Base-by-base conservation (phyloP, 2,329 filamentous ascomycete genomes). In the Macroventuria anomochaeta region DNA sequence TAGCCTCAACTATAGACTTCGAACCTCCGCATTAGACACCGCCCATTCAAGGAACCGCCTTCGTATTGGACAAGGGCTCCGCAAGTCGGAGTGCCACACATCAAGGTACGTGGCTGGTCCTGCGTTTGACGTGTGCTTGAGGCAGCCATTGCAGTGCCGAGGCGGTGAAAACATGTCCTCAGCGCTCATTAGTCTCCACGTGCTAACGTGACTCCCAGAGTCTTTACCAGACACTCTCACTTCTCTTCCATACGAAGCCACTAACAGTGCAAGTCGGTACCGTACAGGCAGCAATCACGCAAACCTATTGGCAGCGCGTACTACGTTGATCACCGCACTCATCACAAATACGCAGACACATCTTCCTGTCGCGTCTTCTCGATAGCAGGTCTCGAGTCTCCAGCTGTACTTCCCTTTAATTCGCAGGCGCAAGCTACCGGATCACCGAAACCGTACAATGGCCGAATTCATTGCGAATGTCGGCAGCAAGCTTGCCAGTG, bases 101-200 rank as follows among this genome's bases (percentile, higher is more conserved):
- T 7, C 13, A 25, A 23, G 29, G 48, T 51, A 41, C n/a, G 41
- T 52, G 13, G 21, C 28, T 34, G 4, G 3, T 3, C 31, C 13
- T 18, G n/a, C 42, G 31, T 37, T 46, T 53, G 49, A 37, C 23
- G 25, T 33, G 5, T 31, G 11, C 41, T 40, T 17, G 23, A 52
- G 31, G 34, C 34, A 34, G 8, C 21, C 25, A 26, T 40, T 33
- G 37, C 21, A 36, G 18, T 17, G 8, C 4, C 2, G 15, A 29
- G 32, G 42, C 42, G 49, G 49, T 53, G 49, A 53, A 37, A 17
- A 15, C n/a, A 17, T 33, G 25, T 36, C 23, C 23, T 21, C n/a
- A n/a, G 32, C 20, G 31, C 6, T 40, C 28, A 28, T 40, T 21
- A 12, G 21, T 17, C 25, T n/a, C n/a, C n/a, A n/a, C n/a, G n/a